These are phyloP conservation scores for Suaeda aralocaspica DNA, from an alignment of 148 eudicot genomes.

Conservation along the genomic window DNA sequence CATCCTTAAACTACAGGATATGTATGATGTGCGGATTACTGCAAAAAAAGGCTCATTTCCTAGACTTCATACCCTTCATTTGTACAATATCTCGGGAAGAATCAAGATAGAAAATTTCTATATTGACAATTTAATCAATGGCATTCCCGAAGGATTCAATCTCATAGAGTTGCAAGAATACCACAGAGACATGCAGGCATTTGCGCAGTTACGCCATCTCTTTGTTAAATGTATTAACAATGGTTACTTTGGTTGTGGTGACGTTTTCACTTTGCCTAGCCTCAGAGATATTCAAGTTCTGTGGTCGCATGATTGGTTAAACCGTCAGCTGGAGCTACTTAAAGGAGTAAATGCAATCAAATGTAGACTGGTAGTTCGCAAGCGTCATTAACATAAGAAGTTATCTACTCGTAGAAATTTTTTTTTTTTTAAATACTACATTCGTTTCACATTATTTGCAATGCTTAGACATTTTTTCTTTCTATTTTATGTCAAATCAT, in stretches of 20 bases:
- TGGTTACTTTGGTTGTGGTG: rapidly evolving
- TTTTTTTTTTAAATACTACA: too few relatives aligned
- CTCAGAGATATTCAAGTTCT: constrained; percentile 1
- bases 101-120: too few relatives aligned
- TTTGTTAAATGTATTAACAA: too few relatives aligned
- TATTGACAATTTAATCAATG: too few relatives aligned
- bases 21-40: not conserved
- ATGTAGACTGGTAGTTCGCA: not conserved
- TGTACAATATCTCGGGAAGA: not conserved
- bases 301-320: not conserved
- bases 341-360: not conserved
- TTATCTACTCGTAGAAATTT: too few relatives aligned
- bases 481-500: too few relatives aligned
- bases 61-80: constrained; percentile 11
- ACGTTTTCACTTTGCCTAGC: not conserved
- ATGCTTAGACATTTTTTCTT: too few relatives aligned
- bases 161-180: too few relatives aligned
- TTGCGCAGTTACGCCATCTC: not conserved
- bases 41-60: not conserved
- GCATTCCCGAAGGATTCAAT: too few relatives aligned
- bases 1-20: constrained; percentile 17
- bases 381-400: not conserved
- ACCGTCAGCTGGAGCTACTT: not conserved
- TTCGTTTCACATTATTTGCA: too few relatives aligned
- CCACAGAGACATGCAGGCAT: too few relatives aligned